Evolutionary conservation across 2,329 filamentous ascomycete species (phyloP).

Genomic region (Cucurbitaria berberidis): DNA sequence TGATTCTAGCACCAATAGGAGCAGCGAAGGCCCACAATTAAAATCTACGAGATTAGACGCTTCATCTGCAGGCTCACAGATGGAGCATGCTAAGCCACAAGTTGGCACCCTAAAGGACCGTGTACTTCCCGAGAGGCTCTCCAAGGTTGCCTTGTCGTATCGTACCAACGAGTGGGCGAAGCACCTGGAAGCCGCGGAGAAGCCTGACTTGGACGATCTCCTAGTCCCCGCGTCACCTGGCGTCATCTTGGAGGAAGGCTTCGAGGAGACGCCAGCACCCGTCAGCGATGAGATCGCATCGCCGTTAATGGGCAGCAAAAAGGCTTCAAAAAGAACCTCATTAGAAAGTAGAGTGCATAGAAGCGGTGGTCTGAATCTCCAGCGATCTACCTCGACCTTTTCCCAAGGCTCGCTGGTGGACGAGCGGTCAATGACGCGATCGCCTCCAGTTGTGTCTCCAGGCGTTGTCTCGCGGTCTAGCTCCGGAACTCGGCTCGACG

Average conservation of each 20-base stretch:
- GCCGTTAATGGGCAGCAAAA: constrained; percentile 23
- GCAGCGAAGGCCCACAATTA: constrained; percentile 27
- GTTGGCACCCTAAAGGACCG: constrained; percentile 53
- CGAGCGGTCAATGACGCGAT: constrained; percentile 20
- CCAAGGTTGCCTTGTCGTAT: constrained; percentile 79
- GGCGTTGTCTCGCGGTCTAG: constrained; percentile 28
- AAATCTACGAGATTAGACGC: constrained; percentile 52
- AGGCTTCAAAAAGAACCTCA: constrained; percentile 34
- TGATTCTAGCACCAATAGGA: constrained; percentile 22
- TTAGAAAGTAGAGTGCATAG: constrained; percentile 24
- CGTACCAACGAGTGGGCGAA: constrained; percentile 97
- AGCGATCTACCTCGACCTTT: constrained; percentile 31
- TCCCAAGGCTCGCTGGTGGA: constrained; percentile 28
- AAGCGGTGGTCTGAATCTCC: constrained; percentile 22
- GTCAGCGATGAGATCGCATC: constrained; percentile 36
- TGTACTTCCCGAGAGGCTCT: constrained; percentile 72
- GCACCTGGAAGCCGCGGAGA: constrained; percentile 78
- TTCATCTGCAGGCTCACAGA: constrained; percentile 30
- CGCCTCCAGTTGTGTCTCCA: constrained; percentile 22
- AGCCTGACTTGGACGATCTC: constrained; percentile 69
- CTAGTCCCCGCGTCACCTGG: constrained; percentile 55
- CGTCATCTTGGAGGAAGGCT: constrained; percentile 44
- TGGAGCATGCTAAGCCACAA: constrained; percentile 48
- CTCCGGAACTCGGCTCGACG: constrained; percentile 20
- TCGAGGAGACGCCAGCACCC: constrained; percentile 63